Evolutionary conservation across 2,329 filamentous ascomycete genomes (phyloP), one percentile per base, ranked within the genome.

Genomic region (Aureobasidium sp.): DNA sequence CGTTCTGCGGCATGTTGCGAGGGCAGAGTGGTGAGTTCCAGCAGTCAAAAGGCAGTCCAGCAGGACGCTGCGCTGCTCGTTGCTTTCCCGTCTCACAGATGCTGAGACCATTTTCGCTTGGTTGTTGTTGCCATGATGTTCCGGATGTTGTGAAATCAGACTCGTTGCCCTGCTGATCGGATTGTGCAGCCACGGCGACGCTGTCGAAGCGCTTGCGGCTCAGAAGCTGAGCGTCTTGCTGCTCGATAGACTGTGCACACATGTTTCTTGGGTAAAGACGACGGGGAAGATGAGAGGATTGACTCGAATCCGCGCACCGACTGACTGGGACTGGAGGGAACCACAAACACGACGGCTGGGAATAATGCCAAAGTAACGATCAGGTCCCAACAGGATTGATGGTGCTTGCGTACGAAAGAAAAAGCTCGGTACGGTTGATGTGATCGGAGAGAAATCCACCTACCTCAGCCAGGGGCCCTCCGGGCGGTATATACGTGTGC

Each of bases 21-120:
- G 60, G 60, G 53, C 60, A 62, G n/a, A 62, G 46, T 23, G 60
- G 60, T 38, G 60, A 62, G 25, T 62, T 62, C 60, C 60, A 62
- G 33, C 60, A 62, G 47, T 62, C 60, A n/a, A 53, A 54, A n/a
- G 55, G 55, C 10, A 59, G 55, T 31, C 55, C 55, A 29, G 45
- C 55, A 31, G 55, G 55, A 27, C 43, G 55, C 27, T 59, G 45
- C 19, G 33, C 23, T 50, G 55, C 45, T 42, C 55, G 43, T n/a
- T 49, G 33, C 11, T 35, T 49, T 21, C 43, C 55, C n/a, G 43
- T 50, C 17, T 59, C 55, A 23, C 55, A 59, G n/a, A 59, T 59
- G 55, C 45, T 59, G 29, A 37, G 42, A 4, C 42, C 42, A 10
- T 13, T n/a, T 4, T 37, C 54, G 45, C 6, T 33, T 1, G 43